These are phyloP conservation scores for Panaeolus cyanescens DNA, from an alignment of 768 basidiomycete genomes.

Conservation along the genomic window DNA sequence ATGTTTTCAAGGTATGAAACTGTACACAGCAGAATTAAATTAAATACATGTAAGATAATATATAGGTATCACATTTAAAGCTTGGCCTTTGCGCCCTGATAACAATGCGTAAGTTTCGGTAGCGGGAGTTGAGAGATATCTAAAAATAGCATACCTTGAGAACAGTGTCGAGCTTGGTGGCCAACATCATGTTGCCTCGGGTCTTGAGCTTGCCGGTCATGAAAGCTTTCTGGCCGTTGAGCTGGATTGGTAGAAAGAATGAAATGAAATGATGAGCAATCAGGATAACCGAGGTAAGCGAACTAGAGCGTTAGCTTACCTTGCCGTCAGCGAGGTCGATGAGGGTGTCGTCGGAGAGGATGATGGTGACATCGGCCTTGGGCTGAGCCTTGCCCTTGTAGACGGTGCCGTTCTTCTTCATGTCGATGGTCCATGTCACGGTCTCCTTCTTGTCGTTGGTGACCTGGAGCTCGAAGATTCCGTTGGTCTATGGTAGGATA, in stretches of 20 bases:
- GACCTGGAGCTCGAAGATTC: constrained; percentile 84
- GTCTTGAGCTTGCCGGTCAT: constrained; percentile 95
- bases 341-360: constrained; percentile 77
- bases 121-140: background rate
- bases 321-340: constrained; percentile 72
- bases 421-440: constrained; percentile 87
- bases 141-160: constrained; percentile 60
- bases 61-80: constrained; percentile 28
- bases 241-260: constrained; percentile 36
- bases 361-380: constrained; percentile 83
- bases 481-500: constrained; percentile 63
- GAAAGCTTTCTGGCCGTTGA: constrained; percentile 93
- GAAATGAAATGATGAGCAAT: background rate
- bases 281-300: background rate
- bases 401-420: constrained; percentile 81
- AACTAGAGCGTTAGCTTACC: constrained; percentile 42
- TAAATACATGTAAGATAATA: constrained; percentile 5
- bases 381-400: constrained; percentile 72
- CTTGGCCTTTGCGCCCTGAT: constrained; percentile 46
- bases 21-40: background rate
- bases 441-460: constrained; percentile 72
- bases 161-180: constrained; percentile 84
- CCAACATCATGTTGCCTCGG: constrained; percentile 91
- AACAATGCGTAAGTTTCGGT: background rate
- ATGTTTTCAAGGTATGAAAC: background rate